Conservation (phyloP, 2,329 filamentous ascomycete genomes). For the Cordyceps fumosorosea region DNA sequence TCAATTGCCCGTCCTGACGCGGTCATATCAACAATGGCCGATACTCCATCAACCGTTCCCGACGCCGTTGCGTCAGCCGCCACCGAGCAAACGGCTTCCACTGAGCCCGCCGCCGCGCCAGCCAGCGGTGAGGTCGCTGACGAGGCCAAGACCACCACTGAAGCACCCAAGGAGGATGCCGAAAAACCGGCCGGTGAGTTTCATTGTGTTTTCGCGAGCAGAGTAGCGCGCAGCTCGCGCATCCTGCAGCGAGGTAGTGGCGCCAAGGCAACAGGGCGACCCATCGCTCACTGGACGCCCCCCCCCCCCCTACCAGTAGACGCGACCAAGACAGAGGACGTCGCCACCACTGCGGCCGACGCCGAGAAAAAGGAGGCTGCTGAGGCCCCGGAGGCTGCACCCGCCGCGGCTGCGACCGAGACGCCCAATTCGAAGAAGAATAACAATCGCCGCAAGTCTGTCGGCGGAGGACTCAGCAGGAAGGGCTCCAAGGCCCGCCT, state of each 20-base stretch:
- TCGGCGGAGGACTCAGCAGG: constrained; percentile 65
- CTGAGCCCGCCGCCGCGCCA: constrained; percentile 23
- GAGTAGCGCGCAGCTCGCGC: not conserved
- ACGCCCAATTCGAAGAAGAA: constrained; percentile 32
- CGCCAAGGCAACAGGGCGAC: not conserved
- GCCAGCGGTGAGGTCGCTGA: constrained; percentile 18
- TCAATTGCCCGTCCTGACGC: constrained; percentile 6
- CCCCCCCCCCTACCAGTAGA: not conserved
- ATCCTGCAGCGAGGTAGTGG: not conserved
- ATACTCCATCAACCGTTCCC: constrained; percentile 30
- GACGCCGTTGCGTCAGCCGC: constrained; percentile 27
- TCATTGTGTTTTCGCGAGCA: not conserved
- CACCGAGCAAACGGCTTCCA: constrained; percentile 17
- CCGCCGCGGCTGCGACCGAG: constrained; percentile 25
- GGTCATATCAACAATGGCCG: constrained; percentile 29
- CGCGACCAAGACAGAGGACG: constrained; percentile 22
- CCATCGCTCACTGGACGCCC: constrained; percentile 1
- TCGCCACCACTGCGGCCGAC: constrained; percentile 30
- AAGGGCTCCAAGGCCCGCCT: constrained; percentile 73
- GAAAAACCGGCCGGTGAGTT: constrained; percentile 28
- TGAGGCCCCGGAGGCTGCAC: constrained; percentile 25
- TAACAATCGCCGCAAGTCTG: constrained; percentile 66
- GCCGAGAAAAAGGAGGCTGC: constrained; percentile 49
- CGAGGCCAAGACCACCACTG: constrained; percentile 19
- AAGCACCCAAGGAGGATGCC: constrained; percentile 23